These are phyloP conservation scores for Phytophthora idaei DNA, from an alignment of 352 stramenopile species.

Conservation along the genomic window DNA sequence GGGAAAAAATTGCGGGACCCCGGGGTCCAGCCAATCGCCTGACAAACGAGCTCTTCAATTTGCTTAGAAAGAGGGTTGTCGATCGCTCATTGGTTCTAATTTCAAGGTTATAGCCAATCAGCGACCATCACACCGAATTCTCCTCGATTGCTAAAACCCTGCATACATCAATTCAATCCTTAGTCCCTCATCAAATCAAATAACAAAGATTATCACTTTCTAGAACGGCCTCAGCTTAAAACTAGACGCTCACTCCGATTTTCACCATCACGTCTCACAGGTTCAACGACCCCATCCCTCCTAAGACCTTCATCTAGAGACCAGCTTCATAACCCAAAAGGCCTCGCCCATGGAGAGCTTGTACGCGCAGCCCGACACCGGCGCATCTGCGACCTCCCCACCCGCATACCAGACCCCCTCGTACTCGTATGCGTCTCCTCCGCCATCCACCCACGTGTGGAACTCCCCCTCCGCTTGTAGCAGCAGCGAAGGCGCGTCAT, in stretches of 20 bases:
- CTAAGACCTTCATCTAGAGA: background rate
- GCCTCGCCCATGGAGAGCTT: constrained; percentile 11
- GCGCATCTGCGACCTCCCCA: background rate
- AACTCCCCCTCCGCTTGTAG: constrained; percentile 19
- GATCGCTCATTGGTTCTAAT: background rate
- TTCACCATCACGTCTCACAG: background rate
- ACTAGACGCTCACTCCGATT: background rate
- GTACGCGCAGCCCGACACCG: background rate
- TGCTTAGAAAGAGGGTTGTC: too few species aligned
- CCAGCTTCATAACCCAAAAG: background rate
- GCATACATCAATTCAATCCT: background rate
- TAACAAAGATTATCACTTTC: too few species aligned
- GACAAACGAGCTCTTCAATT: too few species aligned
- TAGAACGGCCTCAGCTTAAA: too few species aligned
- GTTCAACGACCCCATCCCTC: background rate
- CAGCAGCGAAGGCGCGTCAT: constrained; percentile 19
- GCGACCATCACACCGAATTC: background rate
- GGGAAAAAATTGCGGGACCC: too few species aligned
- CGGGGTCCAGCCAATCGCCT: too few species aligned
- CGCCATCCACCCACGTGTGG: background rate
- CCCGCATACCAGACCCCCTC: background rate
- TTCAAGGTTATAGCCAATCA: background rate
- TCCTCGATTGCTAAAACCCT: background rate
- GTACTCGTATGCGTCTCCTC: constrained; percentile 10
- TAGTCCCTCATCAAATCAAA: too few species aligned